These are phyloP conservation scores for Yarrowia porcina DNA, from an alignment of 805 yeast species.

Conservation along the genomic window DNA sequence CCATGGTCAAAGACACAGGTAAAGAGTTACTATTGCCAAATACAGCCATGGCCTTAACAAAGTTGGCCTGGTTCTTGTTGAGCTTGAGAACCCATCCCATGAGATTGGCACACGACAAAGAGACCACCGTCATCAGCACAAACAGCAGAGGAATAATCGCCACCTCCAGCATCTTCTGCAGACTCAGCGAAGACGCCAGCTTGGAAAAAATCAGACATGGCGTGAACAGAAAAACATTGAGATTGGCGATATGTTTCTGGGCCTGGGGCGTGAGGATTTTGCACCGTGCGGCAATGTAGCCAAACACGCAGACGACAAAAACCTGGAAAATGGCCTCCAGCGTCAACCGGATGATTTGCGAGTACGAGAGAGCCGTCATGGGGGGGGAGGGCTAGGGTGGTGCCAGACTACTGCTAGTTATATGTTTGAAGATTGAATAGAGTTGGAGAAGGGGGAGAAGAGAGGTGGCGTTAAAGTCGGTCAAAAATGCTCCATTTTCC, in stretches of 20 bases:
- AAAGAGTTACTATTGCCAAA: constrained; percentile 94
- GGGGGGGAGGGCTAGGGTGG: too few species aligned
- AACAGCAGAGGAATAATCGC: constrained; percentile 80
- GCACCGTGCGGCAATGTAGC: constrained; percentile 75
- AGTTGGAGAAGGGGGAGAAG: neutral
- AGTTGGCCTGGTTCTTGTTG: constrained; percentile 75
- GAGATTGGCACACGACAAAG: constrained; percentile 59
- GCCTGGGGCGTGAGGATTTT: constrained; percentile 67
- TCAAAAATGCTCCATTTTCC: too few species aligned
- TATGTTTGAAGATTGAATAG: too few species aligned
- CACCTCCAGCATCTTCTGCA: constrained; percentile 74
- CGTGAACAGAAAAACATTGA: constrained; percentile 89
- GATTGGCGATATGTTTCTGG: constrained; percentile 70
- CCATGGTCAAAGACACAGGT: constrained; percentile 83
- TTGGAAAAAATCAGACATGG: constrained; percentile 93
- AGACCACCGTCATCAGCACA: constrained; percentile 75
- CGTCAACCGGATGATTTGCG: constrained; percentile 16
- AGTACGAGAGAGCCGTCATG: constrained; percentile 12
- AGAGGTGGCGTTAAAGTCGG: too few species aligned
- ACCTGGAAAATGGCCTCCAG: constrained; percentile 81
- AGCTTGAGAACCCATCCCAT: constrained; percentile 54
- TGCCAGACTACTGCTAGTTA: too few species aligned
- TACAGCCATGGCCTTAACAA: constrained; percentile 94
- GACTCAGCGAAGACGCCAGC: constrained; percentile 60
- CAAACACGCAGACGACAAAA: constrained; percentile 78